phyloP scores from a whole-genome alignment of 1,284 basidiomycete species.

The Gymnopus androsaceus region DNA sequence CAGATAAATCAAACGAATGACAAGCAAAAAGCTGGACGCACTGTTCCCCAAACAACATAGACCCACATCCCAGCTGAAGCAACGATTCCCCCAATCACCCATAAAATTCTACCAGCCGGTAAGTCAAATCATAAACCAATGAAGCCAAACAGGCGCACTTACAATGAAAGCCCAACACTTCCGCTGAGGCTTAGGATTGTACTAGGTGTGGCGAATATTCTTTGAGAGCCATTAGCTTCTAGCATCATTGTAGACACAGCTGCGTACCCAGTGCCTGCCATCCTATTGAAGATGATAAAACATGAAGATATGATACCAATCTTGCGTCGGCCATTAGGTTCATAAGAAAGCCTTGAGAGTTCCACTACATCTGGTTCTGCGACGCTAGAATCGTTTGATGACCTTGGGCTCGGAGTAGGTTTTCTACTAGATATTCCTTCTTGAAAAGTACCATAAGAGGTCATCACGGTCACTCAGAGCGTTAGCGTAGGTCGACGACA shows the following conservation, averaged over 20 bases:
- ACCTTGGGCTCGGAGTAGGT: too few relatives aligned
- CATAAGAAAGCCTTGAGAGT: too few relatives aligned
- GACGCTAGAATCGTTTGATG: too few relatives aligned
- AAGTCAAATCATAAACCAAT: not conserved
- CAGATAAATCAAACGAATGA: conserved; percentile 15
- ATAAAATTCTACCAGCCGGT: conserved; percentile 24
- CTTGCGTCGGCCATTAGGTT: too few relatives aligned
- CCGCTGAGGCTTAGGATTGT: conserved; percentile 12
- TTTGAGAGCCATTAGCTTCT: not conserved
- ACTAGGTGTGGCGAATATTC: conserved; percentile 17
- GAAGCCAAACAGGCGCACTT: not conserved
- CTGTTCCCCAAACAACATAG: conserved; percentile 24
- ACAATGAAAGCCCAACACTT: conserved; percentile 15
- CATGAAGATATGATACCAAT: conserved; percentile 12
- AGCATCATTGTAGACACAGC: not conserved
- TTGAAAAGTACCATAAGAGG: too few relatives aligned
- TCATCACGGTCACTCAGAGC: too few relatives aligned
- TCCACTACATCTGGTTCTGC: too few relatives aligned
- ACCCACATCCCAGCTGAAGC: conserved; percentile 33
- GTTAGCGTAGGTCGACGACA: too few relatives aligned
- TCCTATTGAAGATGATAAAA: conserved; percentile 16
- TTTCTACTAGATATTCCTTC: too few relatives aligned
- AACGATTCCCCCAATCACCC: conserved; percentile 32
- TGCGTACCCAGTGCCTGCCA: conserved; percentile 16
- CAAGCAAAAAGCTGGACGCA: not conserved